Conservation (phyloP, 305 asterid species). For the Petunia hybrid region DNA sequence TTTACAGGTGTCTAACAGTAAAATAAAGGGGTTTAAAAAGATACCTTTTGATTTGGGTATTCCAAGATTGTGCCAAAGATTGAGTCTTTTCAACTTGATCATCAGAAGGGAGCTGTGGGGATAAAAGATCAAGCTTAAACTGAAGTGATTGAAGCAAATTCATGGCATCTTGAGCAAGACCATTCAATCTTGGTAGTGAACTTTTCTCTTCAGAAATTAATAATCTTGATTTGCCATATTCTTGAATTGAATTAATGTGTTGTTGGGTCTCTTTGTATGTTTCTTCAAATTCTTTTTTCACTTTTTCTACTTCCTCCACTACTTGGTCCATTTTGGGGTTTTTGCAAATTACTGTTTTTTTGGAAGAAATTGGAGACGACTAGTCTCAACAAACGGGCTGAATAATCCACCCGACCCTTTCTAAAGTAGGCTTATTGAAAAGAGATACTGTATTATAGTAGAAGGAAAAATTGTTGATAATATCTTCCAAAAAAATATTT, state of each 20-base stretch:
- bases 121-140: constrained; percentile 88
- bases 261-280: constrained; percentile 50
- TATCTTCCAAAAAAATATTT: too few species aligned
- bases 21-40: neutral
- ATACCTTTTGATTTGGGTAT: constrained; percentile 72
- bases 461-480: too few species aligned
- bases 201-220: constrained; percentile 55
- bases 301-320: constrained; percentile 71
- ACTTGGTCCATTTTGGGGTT: constrained; percentile 69
- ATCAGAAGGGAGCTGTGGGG: constrained; percentile 72
- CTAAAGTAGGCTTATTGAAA: too few species aligned
- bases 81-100: constrained; percentile 77
- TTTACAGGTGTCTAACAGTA: neutral
- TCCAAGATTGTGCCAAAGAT: constrained; percentile 78
- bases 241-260: constrained; percentile 65
- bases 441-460: too few species aligned
- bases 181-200: constrained; percentile 89
- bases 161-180: constrained; percentile 88
- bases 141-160: constrained; percentile 71
- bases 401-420: too few species aligned
- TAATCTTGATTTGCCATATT: constrained; percentile 64
- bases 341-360: neutral
- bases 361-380: neutral
- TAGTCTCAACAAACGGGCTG: too few species aligned
- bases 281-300: constrained; percentile 65